These are phyloP conservation scores for Phalaenopsis aphrodite DNA, from an alignment of 106 monocot species.

Conservation along the genomic window DNA sequence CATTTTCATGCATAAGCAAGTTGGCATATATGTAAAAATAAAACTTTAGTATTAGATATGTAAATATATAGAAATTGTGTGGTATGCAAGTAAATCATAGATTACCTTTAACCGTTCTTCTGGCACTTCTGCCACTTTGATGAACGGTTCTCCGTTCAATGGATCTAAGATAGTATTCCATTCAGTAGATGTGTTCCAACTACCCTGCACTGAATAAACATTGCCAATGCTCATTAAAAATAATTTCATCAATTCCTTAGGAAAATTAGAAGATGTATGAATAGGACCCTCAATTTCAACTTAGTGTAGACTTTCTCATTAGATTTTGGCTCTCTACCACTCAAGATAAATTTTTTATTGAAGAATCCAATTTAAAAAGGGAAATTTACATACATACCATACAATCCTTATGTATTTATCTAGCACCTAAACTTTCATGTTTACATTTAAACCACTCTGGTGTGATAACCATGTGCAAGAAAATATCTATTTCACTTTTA, in stretches of 20 bases:
- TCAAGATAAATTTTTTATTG: background rate
- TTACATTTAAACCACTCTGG: too few species aligned
- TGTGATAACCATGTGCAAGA: too few species aligned
- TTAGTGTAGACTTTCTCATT: background rate
- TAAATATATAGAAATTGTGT: too few species aligned
- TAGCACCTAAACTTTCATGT: too few species aligned
- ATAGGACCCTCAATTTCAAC: background rate
- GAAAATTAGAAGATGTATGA: too few species aligned
- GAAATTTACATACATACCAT: too few species aligned
- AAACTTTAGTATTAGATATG: too few species aligned
- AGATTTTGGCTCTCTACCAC: background rate
- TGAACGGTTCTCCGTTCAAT: conserved; percentile 79
- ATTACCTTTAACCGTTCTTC: conserved; percentile 57
- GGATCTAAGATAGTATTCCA: conserved; percentile 79
- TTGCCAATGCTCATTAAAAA: background rate
- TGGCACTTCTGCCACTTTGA: conserved; percentile 81
- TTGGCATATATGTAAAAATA: too few species aligned
- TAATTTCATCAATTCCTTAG: background rate
- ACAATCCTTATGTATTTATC: too few species aligned
- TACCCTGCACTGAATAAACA: conserved; percentile 73
- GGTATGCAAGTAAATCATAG: background rate
- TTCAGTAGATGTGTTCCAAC: conserved; percentile 56
- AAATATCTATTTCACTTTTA: too few species aligned
- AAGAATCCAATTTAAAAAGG: background rate
- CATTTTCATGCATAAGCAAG: too few species aligned